Evolutionary conservation across 768 basidiomycete genomes (phyloP).

Genomic region (Hygrophoropsis aurantiaca): DNA sequence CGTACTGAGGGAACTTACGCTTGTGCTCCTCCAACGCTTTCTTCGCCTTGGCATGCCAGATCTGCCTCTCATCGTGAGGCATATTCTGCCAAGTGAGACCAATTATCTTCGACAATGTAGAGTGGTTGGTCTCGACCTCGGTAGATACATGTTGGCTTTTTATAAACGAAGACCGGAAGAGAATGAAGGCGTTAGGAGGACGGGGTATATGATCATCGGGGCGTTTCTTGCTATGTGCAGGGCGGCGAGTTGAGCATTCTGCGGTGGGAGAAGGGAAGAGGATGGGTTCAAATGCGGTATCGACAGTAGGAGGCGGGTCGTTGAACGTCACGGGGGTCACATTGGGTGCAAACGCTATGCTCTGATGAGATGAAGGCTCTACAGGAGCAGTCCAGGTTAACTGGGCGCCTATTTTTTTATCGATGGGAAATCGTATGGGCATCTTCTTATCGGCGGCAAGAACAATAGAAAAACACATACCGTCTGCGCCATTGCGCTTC

Average conservation of each 20-base stretch:
- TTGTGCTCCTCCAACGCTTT: conserved; percentile 72
- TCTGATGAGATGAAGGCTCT: conserved; percentile 37
- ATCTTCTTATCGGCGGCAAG: not conserved
- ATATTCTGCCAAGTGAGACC: conserved; percentile 82
- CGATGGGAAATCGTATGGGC: conserved; percentile 10
- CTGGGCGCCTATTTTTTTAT: conserved; percentile 33
- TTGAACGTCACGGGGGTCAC: conserved; percentile 59
- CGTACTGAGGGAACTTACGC: conserved; percentile 68
- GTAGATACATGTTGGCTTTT: conserved; percentile 76
- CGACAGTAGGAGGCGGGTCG: conserved; percentile 40
- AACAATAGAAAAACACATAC: conserved; percentile 24
- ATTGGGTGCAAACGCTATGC: conserved; percentile 57
- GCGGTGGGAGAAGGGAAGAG: conserved; percentile 57
- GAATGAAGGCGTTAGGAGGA: conserved; percentile 84
- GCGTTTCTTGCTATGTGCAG: conserved; percentile 67
- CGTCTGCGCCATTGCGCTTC: conserved; percentile 34
- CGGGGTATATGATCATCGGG: conserved; percentile 77
- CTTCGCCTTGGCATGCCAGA: conserved; percentile 79
- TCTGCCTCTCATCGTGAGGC: conserved; percentile 69
- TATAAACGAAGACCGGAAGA: conserved; percentile 83
- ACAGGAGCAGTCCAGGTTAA: conserved; percentile 47
- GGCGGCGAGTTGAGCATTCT: conserved; percentile 36
- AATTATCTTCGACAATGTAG: conserved; percentile 82
- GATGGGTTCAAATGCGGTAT: conserved; percentile 41
- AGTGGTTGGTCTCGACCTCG: conserved; percentile 79